phyloP scores from a whole-genome alignment of 2,329 filamentous ascomycete genomes.

The Colletotrichum incanum region DNA sequence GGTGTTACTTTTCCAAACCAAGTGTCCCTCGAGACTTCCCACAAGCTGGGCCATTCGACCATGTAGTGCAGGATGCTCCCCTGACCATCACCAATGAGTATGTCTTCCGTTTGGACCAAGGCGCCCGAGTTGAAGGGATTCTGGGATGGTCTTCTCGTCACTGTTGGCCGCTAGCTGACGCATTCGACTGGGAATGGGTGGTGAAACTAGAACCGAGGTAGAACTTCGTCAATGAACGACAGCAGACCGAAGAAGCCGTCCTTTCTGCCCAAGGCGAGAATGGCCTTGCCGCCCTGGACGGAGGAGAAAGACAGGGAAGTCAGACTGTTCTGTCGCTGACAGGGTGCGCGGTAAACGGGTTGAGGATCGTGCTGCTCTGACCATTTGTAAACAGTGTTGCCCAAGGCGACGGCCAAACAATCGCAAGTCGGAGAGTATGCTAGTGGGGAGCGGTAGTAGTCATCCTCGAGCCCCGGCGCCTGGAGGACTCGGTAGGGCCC shows the following conservation, averaged over 20 bases:
- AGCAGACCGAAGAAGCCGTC: slow-evolving; percentile 84
- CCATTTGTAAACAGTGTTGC: slow-evolving; percentile 88
- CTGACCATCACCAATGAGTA: slow-evolving; percentile 87
- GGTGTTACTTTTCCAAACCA: slow-evolving; percentile 87
- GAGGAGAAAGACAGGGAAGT: slow-evolving; percentile 96
- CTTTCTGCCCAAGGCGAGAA: slow-evolving; percentile 88
- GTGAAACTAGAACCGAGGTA: slow-evolving; percentile 81
- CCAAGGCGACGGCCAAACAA: slow-evolving; percentile 87
- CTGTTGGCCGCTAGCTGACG: slow-evolving; percentile 83
- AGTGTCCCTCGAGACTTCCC: slow-evolving; percentile 74
- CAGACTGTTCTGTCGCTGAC: slow-evolving; percentile 64
- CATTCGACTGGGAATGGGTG: slow-evolving; percentile 84
- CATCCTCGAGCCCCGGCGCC: slow-evolving; percentile 89
- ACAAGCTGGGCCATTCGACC: slow-evolving; percentile 84
- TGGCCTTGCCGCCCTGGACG: slow-evolving; percentile 78
- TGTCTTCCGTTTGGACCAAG: slow-evolving; percentile 80
- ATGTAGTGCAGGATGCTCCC: slow-evolving; percentile 91
- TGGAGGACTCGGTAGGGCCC: slow-evolving; percentile 90
- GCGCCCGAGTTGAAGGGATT: slow-evolving; percentile 63
- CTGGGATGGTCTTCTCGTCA: slow-evolving; percentile 66
- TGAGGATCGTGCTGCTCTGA: slow-evolving; percentile 81
- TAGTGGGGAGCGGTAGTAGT: slow-evolving; percentile 94
- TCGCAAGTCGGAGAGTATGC: slow-evolving; percentile 85
- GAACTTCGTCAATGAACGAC: slow-evolving; percentile 78
- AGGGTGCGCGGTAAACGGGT: slow-evolving; percentile 61